Evolutionary conservation across 345 rosid species (phyloP).

Genomic region (Boechera divaricarpa): DNA sequence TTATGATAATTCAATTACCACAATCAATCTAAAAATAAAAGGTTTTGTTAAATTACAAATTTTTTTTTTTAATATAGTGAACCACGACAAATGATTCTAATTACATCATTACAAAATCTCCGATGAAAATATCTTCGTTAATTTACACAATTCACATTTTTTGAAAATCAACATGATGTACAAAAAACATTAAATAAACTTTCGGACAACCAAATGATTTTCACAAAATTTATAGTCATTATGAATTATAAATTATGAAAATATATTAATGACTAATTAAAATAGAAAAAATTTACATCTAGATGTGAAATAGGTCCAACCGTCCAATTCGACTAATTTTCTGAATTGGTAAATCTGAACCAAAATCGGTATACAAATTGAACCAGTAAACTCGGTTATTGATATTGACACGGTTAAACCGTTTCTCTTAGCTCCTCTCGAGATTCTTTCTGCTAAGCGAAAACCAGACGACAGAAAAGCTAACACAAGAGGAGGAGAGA

Average conservation of each 20-base stretch:
- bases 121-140: too few relatives aligned
- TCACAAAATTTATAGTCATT: background rate
- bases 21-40: too few relatives aligned
- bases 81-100: too few relatives aligned
- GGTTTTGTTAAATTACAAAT: too few relatives aligned
- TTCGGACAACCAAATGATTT: background rate
- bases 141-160: too few relatives aligned
- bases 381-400: constrained; percentile 15
- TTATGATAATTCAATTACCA: too few relatives aligned
- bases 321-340: background rate
- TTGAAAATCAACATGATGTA: background rate
- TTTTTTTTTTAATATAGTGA: too few relatives aligned
- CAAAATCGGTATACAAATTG: constrained; percentile 15
- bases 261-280: too few relatives aligned
- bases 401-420: constrained; percentile 42
- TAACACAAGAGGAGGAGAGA: constrained; percentile 32
- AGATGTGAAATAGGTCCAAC: background rate
- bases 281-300: background rate
- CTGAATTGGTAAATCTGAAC: background rate
- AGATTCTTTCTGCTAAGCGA: constrained; percentile 46
- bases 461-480: constrained; percentile 47
- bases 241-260: background rate
- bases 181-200: background rate
- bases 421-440: constrained; percentile 40
- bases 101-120: too few relatives aligned